Evolutionary conservation across 23 red algal genomes (phyloP), one percentile per base, ranked within the genome.

Genomic region (Gracilaria caudata): DNA sequence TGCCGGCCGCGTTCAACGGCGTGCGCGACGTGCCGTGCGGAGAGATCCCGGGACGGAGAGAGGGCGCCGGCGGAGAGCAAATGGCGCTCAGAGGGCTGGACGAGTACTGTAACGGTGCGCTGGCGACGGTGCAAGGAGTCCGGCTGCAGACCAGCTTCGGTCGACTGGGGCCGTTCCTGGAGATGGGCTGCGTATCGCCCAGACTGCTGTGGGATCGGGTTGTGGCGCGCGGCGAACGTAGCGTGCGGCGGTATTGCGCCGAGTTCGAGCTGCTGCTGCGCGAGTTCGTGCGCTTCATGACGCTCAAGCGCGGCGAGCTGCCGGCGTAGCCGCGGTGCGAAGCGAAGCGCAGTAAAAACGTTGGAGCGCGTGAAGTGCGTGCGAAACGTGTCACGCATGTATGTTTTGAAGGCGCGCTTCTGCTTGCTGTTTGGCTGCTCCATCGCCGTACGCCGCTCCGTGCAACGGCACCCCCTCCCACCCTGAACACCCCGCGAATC

Each of bases 181-280:
- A 78, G 74, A 32, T 65, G 54, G 85, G 85, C 36, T 89, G 85
- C 75, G 34, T 89, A 13, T 75, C 64, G 39, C n/a, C 72, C 33
- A 45, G 85, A 14, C 44, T 68, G 57, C 63, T 89, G 85, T 89
- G 73, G 71, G 37, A 49, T 30, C n/a, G 61, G 33, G 85, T 57
- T 16, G 74, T 78, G 60, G 46, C 41, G 37, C 37, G 28, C 30
- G 49, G 55, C 72, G 72, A 43, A 36, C 34, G 58, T 20, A 78
- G 33, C 70, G 29, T 89, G 72, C 68, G 72, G 7, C 85, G 85
- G 38, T 89, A 79, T 59, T 89, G 85, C 72, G 73, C 73, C 14
- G 68, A 89, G 60, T 78, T 75, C 39, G 85, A 89, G 47, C 72
- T 89, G 13, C 55, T 89, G 51, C 49, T 28, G 59, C 68, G 29